Base-by-base conservation (phyloP, 495 filamentous ascomycete genomes). In the Entonaema liquescens region DNA sequence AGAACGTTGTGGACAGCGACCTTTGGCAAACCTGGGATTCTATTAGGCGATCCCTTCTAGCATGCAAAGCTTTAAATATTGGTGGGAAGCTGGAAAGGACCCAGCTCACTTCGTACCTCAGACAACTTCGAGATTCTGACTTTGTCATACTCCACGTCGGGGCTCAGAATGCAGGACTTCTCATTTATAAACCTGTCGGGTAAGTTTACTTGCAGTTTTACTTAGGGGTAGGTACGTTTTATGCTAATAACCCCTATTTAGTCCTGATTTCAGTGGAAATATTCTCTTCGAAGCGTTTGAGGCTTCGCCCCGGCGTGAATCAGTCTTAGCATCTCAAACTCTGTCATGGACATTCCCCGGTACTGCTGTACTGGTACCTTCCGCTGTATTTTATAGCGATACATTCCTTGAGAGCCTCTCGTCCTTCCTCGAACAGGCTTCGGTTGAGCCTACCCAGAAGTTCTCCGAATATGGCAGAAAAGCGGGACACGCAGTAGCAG, bases 351-450 rank as follows among this genome's bases (percentile, higher is more conserved):
- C 84, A 42, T 88, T 87, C 72, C 86, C 85, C 11, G 80, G 80
- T 9, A 50, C 65, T 17, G 65, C 72, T 13, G 82, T 83, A 0
- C 71, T 80, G 2, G 82, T 76, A 81, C 86, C 78, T 75, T 81
- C 52, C 71, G 77, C 40, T 11, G 71, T 31, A 68, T 85, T 88
- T 70, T 49, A 75, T 4, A 71, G 85, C 15, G 33, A 66, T 1
- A 49, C 59, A 4, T 89, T 92, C 57, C 83, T 83, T 60, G 74
- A 78, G 0, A 74, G 44, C 19, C 73, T 92, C 0, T 80, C 85
- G 0, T 59, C 61, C 0, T 90, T 90, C 55, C 74, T 91, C 2
- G 86, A 88, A 65, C 78, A 85, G 59, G 88, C 86, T 1, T 87
- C 84, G 54, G 76, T 78, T 0, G 88, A 90, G 47, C 79, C 80